A percentile compares a stretch with the other conserved stretches of the same genome.
phyloP scores from a whole-genome alignment of 1,139 yeast species.

The Saccharomyces hybrid region DNA sequence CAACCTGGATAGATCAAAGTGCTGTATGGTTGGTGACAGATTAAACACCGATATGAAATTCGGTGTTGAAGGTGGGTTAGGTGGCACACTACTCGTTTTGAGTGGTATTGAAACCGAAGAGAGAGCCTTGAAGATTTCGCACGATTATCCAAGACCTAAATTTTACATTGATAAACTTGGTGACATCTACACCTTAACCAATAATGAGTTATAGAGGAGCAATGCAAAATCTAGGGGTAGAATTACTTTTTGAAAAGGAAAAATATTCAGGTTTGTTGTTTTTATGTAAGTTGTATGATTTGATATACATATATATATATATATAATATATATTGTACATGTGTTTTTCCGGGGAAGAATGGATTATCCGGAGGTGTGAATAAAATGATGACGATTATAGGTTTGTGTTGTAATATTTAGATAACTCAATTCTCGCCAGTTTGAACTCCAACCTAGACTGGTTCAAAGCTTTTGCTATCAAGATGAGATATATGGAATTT shows the following conservation, averaged over 20 bases:
- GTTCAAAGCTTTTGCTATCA: slow-evolving; percentile 45
- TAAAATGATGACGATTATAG: slow-evolving; percentile 26
- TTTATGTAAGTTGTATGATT: background rate
- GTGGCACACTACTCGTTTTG: slow-evolving; percentile 71
- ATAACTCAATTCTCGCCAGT: slow-evolving; percentile 48
- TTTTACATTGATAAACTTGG: slow-evolving; percentile 70
- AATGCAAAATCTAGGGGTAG: background rate
- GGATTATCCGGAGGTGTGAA: background rate
- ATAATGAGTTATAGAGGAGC: slow-evolving; percentile 1
- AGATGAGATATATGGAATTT: slow-evolving; percentile 24
- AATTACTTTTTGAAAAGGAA: background rate
- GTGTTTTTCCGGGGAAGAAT: background rate
- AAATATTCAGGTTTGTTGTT: background rate
- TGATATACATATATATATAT: background rate
- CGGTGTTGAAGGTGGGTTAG: slow-evolving; percentile 79
- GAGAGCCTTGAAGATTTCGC: slow-evolving; percentile 40
- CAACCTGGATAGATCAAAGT: slow-evolving; percentile 48
- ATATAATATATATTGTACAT: background rate
- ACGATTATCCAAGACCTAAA: slow-evolving; percentile 47
- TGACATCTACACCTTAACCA: slow-evolving; percentile 51
- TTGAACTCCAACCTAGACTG: slow-evolving; percentile 52
- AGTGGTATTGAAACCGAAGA: slow-evolving; percentile 83
- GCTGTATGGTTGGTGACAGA: slow-evolving; percentile 94
- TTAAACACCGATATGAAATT: slow-evolving; percentile 90
- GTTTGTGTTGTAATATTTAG: slow-evolving; percentile 49